Conservation (phyloP, 2,329 filamentous ascomycete species). For the Hymenoscyphus occultus region DNA sequence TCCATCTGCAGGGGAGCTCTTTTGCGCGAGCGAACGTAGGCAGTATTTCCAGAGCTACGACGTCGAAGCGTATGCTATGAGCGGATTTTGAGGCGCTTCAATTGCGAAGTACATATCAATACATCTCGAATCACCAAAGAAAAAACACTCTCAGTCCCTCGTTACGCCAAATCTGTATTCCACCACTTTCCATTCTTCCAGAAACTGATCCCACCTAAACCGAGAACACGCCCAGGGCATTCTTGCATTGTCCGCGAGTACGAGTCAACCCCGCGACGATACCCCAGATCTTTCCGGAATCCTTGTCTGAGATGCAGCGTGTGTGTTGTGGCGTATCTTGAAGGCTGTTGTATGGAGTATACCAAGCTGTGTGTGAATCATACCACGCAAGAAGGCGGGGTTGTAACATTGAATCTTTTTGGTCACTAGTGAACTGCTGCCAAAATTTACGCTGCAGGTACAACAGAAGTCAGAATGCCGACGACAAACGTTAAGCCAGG, state of each 20-base stretch:
- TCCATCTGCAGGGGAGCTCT: neutral
- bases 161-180: neutral
- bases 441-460: neutral
- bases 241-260: neutral
- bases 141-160: neutral
- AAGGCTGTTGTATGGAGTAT: neutral
- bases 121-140: neutral
- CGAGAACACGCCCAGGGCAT: neutral
- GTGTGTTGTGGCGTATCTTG: neutral
- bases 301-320: neutral
- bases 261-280: neutral
- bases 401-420: neutral
- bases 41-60: neutral
- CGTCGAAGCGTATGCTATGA: neutral
- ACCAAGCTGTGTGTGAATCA: neutral
- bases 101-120: neutral
- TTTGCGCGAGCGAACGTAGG: neutral
- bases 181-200: neutral
- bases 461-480: slow-evolving; percentile 29
- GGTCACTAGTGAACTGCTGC: neutral
- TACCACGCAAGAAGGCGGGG: neutral
- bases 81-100: neutral
- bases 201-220: neutral
- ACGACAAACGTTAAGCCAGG: slow-evolving; percentile 32
- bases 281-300: neutral